A percentile compares a stretch with the other conserved stretches of the same genome.
These are phyloP conservation scores for Bathelium albidoporum DNA, from an alignment of 495 filamentous ascomycete species.

Conservation along the genomic window DNA sequence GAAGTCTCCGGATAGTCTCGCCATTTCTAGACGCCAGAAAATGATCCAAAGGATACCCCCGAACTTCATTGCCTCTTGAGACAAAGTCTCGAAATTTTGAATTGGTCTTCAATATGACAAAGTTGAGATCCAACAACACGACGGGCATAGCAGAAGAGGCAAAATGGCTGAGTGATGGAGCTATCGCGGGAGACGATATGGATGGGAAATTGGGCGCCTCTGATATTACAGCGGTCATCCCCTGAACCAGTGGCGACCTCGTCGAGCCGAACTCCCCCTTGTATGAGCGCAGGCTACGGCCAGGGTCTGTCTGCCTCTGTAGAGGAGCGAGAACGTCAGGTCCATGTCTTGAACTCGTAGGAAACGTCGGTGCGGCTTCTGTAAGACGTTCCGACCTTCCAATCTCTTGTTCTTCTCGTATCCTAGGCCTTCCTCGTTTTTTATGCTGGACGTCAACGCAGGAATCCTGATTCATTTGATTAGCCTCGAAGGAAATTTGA, in stretches of 20 bases:
- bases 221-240: background rate
- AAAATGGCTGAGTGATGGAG: background rate
- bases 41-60: constrained; percentile 24
- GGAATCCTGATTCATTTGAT: constrained; percentile 46
- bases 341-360: background rate
- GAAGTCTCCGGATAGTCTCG: constrained; percentile 22
- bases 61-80: constrained; percentile 17
- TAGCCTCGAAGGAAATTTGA: background rate
- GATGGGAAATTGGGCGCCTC: background rate
- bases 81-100: constrained; percentile 27
- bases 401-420: constrained; percentile 66
- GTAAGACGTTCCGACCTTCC: background rate
- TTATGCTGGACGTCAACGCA: constrained; percentile 95
- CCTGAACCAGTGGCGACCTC: background rate
- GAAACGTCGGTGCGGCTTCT: background rate
- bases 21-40: constrained; percentile 8
- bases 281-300: background rate
- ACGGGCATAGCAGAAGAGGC: constrained; percentile 13
- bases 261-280: background rate
- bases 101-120: constrained; percentile 30
- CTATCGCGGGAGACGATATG: background rate
- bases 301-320: background rate
- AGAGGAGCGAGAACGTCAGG: background rate
- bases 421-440: constrained; percentile 81
- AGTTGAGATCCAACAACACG: constrained; percentile 29